Conservation (phyloP, 2,329 filamentous ascomycete species). For the Blumeria hordei region DNA sequence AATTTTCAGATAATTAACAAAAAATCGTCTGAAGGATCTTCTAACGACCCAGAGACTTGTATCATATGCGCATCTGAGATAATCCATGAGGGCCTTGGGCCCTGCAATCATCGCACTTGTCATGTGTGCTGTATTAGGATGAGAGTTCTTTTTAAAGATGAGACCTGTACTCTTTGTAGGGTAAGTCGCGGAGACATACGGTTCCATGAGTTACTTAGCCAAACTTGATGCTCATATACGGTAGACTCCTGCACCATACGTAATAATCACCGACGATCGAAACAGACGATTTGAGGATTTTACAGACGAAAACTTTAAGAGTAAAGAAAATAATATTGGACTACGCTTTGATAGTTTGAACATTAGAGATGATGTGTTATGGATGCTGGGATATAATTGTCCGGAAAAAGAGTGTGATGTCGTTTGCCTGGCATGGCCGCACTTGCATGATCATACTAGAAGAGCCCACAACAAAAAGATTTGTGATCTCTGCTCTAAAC, state of each 20-base stretch:
- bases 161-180: conserved; percentile 87
- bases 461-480: conserved; percentile 64
- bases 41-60: conserved; percentile 53
- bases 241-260: conserved; percentile 46
- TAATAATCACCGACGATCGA: conserved; percentile 77
- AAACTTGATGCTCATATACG: conserved; percentile 16
- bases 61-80: conserved; percentile 93
- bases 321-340: conserved; percentile 62
- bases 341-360: conserved; percentile 76
- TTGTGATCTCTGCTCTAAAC: conserved; percentile 74
- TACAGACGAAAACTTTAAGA: conserved; percentile 32
- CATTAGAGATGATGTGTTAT: conserved; percentile 73
- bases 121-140: conserved; percentile 85
- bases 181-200: conserved; percentile 24
- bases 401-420: conserved; percentile 67
- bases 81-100: conserved; percentile 65
- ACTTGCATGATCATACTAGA: conserved; percentile 61
- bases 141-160: conserved; percentile 85
- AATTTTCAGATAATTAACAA: background rate
- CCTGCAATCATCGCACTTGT: conserved; percentile 90
- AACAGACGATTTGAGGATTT: conserved; percentile 76
- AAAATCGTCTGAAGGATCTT: conserved; percentile 18
- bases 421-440: conserved; percentile 59
- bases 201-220: background rate
- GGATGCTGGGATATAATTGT: conserved; percentile 84